Percentiles rank a stretch among this genome's conserved stretches.
phyloP scores from a whole-genome alignment of 1,284 basidiomycete species.

The Moesziomyces sp. region DNA sequence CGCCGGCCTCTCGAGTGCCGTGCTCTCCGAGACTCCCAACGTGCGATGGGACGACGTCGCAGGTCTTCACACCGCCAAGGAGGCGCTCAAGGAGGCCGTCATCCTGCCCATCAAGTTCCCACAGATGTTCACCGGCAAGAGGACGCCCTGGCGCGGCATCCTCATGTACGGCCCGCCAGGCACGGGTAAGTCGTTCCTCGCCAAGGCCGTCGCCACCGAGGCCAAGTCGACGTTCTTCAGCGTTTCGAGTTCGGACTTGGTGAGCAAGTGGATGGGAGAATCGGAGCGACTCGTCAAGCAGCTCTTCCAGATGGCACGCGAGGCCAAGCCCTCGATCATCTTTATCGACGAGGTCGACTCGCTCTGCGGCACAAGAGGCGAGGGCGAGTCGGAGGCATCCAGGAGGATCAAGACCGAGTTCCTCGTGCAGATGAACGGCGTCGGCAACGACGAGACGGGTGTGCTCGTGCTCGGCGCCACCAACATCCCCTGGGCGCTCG shows the following conservation, averaged over 20 bases:
- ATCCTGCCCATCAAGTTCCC: conserved; percentile 99
- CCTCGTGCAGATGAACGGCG: conserved; percentile 95
- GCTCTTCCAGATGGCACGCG: conserved; percentile 94
- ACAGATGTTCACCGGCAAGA: conserved; percentile 96
- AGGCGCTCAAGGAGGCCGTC: conserved; percentile 95
- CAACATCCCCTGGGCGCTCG: conserved; percentile 85
- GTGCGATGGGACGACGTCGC: conserved; percentile 99
- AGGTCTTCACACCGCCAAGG: conserved; percentile 92
- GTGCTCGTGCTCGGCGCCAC: conserved; percentile 98
- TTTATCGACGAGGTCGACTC: conserved; percentile 99
- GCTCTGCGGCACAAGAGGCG: conserved; percentile 90
- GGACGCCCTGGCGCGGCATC: conserved; percentile 96
- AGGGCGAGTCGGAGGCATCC: conserved; percentile 94
- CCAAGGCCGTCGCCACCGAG: conserved; percentile 98
- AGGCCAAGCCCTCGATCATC: conserved; percentile 96
- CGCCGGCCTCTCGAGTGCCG: conserved; percentile 85
- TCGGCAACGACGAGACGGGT: conserved; percentile 91
- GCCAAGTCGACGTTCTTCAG: conserved; percentile 98
- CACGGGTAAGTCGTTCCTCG: conserved; percentile 78
- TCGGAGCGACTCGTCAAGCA: conserved; percentile 96
- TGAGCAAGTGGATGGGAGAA: conserved; percentile 99
- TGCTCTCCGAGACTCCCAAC: conserved; percentile 92
- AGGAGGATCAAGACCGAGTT: conserved; percentile 98
- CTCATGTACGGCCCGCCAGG: conserved; percentile 83
- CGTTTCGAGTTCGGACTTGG: conserved; percentile 92